A percentile compares a stretch with the other conserved stretches of the same genome.
Evolutionary conservation across 805 yeast genomes (phyloP).

Genomic region (Ogataea salicorniae): DNA sequence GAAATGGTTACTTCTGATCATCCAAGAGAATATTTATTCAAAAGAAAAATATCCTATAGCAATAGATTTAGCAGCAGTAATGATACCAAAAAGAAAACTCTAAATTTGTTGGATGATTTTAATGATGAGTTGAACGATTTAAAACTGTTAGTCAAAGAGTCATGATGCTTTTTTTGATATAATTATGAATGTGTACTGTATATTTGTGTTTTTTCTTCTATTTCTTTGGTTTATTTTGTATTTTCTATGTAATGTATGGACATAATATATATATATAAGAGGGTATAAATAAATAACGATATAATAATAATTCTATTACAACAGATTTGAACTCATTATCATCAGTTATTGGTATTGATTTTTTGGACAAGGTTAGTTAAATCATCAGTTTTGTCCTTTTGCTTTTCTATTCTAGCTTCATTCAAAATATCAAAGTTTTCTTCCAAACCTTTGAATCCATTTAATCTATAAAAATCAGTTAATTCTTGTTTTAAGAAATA

Average conservation of each 20-base stretch:
- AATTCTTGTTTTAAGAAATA: slow-evolving; percentile 25
- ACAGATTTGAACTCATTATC: no score
- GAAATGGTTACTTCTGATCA: slow-evolving; percentile 30
- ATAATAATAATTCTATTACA: no score
- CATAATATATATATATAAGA: no score
- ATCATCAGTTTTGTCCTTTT: slow-evolving; percentile 1
- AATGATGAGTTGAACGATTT: slow-evolving; percentile 15
- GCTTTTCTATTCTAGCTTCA: slow-evolving; percentile 16
- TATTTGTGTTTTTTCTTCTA: no score
- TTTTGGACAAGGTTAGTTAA: not conserved
- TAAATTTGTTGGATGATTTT: slow-evolving; percentile 26
- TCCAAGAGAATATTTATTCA: slow-evolving; percentile 31
- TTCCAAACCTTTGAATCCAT: slow-evolving; percentile 21
- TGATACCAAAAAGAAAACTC: slow-evolving; percentile 5
- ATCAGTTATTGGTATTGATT: not conserved
- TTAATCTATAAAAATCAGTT: slow-evolving; percentile 15
- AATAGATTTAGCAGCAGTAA: slow-evolving; percentile 1
- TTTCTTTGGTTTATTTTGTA: no score
- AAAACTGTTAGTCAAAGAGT: no score
- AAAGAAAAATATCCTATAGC: slow-evolving; percentile 20
- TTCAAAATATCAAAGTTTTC: slow-evolving; percentile 21
- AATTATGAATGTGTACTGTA: no score
- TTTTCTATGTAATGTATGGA: no score
- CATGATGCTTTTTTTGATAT: no score
- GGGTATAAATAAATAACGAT: no score